These are phyloP conservation scores for Leptographium wingfieldii DNA, from an alignment of 2,329 filamentous ascomycete species.

Conservation along the genomic window DNA sequence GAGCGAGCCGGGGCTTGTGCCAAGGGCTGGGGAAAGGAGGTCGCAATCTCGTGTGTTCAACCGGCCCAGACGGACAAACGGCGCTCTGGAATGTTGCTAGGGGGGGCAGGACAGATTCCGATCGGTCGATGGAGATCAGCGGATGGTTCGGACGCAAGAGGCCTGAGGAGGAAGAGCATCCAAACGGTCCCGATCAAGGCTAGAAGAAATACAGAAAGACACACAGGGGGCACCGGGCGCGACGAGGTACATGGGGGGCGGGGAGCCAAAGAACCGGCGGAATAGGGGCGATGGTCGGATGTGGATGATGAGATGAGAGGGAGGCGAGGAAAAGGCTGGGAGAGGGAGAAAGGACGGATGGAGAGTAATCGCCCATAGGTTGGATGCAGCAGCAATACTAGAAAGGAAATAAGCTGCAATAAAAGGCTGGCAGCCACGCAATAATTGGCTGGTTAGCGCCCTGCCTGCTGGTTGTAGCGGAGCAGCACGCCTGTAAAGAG, in stretches of 20 bases:
- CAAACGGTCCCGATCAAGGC: neutral
- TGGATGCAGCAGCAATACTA: neutral
- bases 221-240: neutral
- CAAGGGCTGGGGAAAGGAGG: neutral
- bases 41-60: too few species aligned
- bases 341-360: neutral
- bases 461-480: neutral
- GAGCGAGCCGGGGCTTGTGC: neutral
- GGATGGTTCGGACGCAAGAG: neutral
- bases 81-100: neutral
- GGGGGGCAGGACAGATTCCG: neutral
- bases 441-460: neutral
- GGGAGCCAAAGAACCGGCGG: neutral
- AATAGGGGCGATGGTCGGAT: neutral
- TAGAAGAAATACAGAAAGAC: neutral
- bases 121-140: neutral
- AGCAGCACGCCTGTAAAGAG: neutral
- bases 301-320: neutral
- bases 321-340: neutral
- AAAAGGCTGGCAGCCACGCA: neutral
- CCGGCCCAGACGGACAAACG: neutral
- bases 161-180: neutral
- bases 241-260: neutral
- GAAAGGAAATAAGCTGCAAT: neutral
- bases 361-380: neutral